Conservation (phyloP, 129 eudicot genomes). For the Ambrosia artemisiifolia region DNA sequence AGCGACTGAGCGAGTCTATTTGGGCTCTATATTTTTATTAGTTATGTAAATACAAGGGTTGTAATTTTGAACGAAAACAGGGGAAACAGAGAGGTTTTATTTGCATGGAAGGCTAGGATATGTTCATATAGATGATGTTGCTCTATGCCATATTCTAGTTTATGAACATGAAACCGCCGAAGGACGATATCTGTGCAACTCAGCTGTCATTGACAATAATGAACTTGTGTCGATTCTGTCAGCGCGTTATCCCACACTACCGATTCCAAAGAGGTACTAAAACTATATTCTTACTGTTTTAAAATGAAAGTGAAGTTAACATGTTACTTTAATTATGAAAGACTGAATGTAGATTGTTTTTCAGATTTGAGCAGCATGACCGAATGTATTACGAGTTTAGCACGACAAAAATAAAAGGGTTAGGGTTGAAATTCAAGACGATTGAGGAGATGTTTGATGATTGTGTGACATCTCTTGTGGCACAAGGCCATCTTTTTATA, state of each 20-base stretch:
- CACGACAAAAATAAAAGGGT: constrained; percentile 46
- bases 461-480: constrained; percentile 50
- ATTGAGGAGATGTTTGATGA: constrained; percentile 88
- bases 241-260: constrained; percentile 57
- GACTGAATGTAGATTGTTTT: constrained; percentile 2
- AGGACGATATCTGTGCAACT: constrained; percentile 81
- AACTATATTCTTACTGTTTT: neutral
- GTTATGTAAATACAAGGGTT: neutral
- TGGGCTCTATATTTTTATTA: neutral
- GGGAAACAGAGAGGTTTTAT: constrained; percentile 61
- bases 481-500: constrained; percentile 67
- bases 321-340: neutral
- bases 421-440: constrained; percentile 81
- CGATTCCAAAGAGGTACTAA: constrained; percentile 68
- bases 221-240: constrained; percentile 62
- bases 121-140: constrained; percentile 92
- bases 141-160: constrained; percentile 67
- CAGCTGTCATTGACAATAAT: constrained; percentile 54
- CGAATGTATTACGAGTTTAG: constrained; percentile 62
- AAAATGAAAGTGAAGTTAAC: no score
- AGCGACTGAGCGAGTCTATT: neutral
- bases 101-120: constrained; percentile 95
- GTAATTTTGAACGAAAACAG: constrained; percentile 29
- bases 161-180: constrained; percentile 65
- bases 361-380: constrained; percentile 69